Percentiles rank a stretch among this genome's conserved stretches.
phyloP scores from a whole-genome alignment of 305 asterid genomes.

The Stenogyne calaminthoides region DNA sequence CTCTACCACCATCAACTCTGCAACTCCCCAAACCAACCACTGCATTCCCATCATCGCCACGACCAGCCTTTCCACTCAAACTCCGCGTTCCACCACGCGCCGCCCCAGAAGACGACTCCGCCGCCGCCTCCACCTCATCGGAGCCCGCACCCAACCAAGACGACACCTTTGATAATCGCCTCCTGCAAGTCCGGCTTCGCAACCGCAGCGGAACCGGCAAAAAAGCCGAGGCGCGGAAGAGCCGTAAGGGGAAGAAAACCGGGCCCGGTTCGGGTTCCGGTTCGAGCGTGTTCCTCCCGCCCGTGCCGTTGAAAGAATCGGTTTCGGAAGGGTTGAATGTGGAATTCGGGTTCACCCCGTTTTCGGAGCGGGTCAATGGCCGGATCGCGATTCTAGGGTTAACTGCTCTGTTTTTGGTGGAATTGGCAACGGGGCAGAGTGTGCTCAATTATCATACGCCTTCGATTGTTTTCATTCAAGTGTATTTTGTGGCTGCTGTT shows the following conservation, averaged over 20 bases:
- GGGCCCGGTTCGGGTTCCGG: conserved; percentile 56
- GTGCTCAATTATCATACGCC: conserved; percentile 87
- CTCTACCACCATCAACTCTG: conserved; percentile 61
- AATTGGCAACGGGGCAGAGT: conserved; percentile 84
- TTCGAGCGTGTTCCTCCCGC: conserved; percentile 70
- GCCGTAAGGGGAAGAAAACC: conserved; percentile 58
- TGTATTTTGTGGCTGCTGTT: conserved; percentile 84
- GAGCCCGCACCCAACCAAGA: conserved; percentile 45
- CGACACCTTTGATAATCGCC: conserved; percentile 70
- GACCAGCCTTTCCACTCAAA: conserved; percentile 29
- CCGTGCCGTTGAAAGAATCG: conserved; percentile 72
- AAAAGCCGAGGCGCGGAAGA: conserved; percentile 72
- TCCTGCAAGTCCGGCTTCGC: conserved; percentile 68
- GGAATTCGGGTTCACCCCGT: conserved; percentile 92
- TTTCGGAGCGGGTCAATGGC: conserved; percentile 79
- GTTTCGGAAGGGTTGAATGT: conserved; percentile 71
- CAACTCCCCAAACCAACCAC: conserved; percentile 51
- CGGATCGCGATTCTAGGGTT: conserved; percentile 76
- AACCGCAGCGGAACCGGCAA: conserved; percentile 80
- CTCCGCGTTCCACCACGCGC: conserved; percentile 60
- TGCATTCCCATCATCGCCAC: conserved; percentile 41
- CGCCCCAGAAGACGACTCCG: conserved; percentile 53
- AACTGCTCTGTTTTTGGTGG: conserved; percentile 82
- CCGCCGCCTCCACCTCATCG: conserved; percentile 40
- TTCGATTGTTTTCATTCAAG: conserved; percentile 66